Percentiles rank a stretch among this genome's conserved stretches.
phyloP scores from a whole-genome alignment of 2,329 filamentous ascomycete species.

The Helotiales sp. region DNA sequence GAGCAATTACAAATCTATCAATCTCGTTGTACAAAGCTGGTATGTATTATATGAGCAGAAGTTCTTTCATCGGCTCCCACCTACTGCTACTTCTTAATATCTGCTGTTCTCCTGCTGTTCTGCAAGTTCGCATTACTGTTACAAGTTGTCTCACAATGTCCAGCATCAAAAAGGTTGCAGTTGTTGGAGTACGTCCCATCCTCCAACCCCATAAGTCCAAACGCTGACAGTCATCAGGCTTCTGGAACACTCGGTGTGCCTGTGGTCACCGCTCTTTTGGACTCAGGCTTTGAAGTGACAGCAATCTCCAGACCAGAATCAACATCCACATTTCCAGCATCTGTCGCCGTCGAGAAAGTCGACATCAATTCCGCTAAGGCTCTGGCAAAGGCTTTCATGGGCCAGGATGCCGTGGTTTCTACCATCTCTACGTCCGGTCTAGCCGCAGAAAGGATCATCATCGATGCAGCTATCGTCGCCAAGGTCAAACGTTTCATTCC shows the following conservation, averaged over 20 bases:
- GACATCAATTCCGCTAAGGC: background rate
- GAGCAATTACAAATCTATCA: no score
- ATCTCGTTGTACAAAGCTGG: no score
- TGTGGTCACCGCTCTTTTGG: background rate
- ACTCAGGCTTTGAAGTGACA: background rate
- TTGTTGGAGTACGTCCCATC: background rate
- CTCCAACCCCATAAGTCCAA: no score
- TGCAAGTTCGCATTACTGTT: no score
- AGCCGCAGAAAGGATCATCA: background rate
- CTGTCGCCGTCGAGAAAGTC: background rate
- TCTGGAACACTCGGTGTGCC: background rate
- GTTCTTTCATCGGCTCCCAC: no score
- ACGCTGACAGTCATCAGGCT: background rate
- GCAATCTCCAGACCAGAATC: background rate
- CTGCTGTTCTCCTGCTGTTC: no score
- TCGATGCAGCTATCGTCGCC: background rate
- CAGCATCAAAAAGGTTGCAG: background rate
- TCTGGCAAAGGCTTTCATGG: background rate
- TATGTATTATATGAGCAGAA: no score
- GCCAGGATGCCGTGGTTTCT: background rate
- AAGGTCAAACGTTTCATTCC: background rate
- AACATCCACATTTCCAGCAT: background rate
- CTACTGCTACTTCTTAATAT: no score
- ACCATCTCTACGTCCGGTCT: background rate
- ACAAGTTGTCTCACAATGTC: background rate